Evolutionary conservation across 345 rosid genomes (phyloP).

Genomic region (Corchorus olitorius): DNA sequence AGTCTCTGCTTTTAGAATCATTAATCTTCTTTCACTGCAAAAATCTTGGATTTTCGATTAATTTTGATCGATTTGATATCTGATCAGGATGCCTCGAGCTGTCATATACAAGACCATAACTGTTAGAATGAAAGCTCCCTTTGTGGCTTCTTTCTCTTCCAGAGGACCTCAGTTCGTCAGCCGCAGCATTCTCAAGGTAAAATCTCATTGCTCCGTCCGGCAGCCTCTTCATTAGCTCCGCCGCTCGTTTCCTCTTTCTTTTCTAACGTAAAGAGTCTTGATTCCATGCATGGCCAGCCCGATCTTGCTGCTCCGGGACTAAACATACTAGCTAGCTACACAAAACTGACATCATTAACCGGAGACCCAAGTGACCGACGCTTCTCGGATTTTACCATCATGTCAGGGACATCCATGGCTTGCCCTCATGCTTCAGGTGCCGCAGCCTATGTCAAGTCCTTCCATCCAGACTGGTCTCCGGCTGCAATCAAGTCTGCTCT

Average conservation of each 20-base stretch:
- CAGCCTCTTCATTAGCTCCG: neutral
- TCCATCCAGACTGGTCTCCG: conserved; percentile 87
- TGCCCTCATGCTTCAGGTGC: conserved; percentile 83
- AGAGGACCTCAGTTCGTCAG: conserved; percentile 73
- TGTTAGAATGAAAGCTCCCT: conserved; percentile 45
- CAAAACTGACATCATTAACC: conserved; percentile 47
- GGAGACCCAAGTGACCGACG: conserved; percentile 47
- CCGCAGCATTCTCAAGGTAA: conserved; percentile 75
- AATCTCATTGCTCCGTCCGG: neutral
- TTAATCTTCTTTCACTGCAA: conserved; percentile 37
- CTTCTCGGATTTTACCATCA: conserved; percentile 43
- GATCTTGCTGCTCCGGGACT: conserved; percentile 86
- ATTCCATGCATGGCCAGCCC: conserved; percentile 50
- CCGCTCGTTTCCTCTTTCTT: neutral
- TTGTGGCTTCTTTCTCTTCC: conserved; percentile 70
- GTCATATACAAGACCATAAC: conserved; percentile 52
- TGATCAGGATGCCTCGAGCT: conserved; percentile 41
- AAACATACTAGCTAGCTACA: conserved; percentile 72
- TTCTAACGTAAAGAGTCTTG: neutral
- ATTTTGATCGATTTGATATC: neutral
- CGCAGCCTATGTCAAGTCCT: conserved; percentile 80
- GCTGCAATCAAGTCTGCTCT: conserved; percentile 84
- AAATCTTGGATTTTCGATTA: conserved; percentile 8
- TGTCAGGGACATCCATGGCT: conserved; percentile 93
- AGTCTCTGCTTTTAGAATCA: conserved; percentile 26